Evolutionary conservation across 1,139 yeast genomes (phyloP).

Genomic region (Lodderomyces pseudojiufengensis): DNA sequence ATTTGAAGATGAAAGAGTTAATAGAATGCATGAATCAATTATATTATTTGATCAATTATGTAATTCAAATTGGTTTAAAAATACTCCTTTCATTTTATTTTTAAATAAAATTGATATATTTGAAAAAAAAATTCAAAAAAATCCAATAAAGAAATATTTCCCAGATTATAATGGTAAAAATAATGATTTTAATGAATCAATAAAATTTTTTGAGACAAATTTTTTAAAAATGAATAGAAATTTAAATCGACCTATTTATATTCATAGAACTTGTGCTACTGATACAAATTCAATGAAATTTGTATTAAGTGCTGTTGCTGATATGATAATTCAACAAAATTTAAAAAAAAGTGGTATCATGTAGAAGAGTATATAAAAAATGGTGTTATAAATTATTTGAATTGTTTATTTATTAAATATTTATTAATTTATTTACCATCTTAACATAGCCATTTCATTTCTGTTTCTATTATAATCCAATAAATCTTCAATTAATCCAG

Average conservation of each 20-base stretch:
- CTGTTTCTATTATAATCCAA: conserved; percentile 81
- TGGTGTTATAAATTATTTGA: background rate
- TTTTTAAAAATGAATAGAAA: conserved; percentile 62
- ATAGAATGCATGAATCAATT: conserved; percentile 89
- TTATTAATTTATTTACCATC: conserved; percentile 40
- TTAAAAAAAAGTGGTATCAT: conserved; percentile 80
- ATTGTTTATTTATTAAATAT: conserved; percentile 1
- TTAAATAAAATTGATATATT: conserved; percentile 85
- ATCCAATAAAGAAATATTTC: conserved; percentile 65
- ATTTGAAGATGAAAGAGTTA: conserved; percentile 85
- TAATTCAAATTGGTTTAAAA: conserved; percentile 79
- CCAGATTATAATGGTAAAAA: conserved; percentile 68
- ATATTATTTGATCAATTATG: conserved; percentile 79
- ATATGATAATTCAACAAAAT: conserved; percentile 80
- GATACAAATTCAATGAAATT: conserved; percentile 85
- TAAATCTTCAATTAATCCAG: conserved; percentile 81
- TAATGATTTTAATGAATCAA: conserved; percentile 61
- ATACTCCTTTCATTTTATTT: conserved; percentile 86
- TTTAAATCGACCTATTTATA: conserved; percentile 67
- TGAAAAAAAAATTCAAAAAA: conserved; percentile 59
- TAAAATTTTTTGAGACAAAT: conserved; percentile 62
- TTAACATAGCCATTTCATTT: conserved; percentile 84
- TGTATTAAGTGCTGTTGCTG: conserved; percentile 90
- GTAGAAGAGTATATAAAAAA: conserved; percentile 19
- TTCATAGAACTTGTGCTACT: conserved; percentile 94